Percentiles rank a stretch among this genome's conserved stretches.
phyloP scores from a whole-genome alignment of 192 early-diverging fungal genomes.

The Coemansia biformis region DNA sequence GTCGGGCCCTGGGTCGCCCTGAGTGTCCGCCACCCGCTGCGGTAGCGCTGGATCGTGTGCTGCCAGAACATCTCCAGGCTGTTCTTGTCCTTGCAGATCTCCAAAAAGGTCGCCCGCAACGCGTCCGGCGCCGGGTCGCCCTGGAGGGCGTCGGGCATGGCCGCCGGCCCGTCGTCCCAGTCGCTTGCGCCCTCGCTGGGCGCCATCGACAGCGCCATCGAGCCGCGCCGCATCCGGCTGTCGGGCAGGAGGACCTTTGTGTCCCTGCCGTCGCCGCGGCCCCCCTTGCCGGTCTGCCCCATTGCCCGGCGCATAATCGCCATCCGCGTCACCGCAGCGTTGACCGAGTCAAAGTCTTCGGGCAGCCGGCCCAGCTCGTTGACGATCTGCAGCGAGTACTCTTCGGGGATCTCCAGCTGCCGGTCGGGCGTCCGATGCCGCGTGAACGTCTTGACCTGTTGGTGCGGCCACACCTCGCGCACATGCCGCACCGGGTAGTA shows the following conservation, averaged over 20 bases:
- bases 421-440: constrained; percentile 6
- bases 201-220: background rate
- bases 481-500: constrained; percentile 24
- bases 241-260: too few species aligned
- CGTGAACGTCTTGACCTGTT: constrained; percentile 14
- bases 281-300: constrained; percentile 3
- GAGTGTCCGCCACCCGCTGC: constrained; percentile 23
- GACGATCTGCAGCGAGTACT: constrained; percentile 19
- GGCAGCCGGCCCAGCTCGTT: constrained; percentile 27
- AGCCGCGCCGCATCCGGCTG: too few species aligned
- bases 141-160: too few species aligned
- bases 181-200: background rate
- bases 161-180: too few species aligned
- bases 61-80: constrained; percentile 66
- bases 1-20: background rate
- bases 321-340: constrained; percentile 38
- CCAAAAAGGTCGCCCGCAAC: constrained; percentile 56
- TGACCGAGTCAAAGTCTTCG: constrained; percentile 39
- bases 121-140: constrained; percentile 53
- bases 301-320: constrained; percentile 15
- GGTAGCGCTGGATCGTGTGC: constrained; percentile 35
- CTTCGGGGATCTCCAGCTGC: constrained; percentile 15
- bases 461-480: constrained; percentile 46
- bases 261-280: constrained; percentile 3
- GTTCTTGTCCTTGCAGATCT: constrained; percentile 56